Conservation (phyloP, 2,329 filamentous ascomycete genomes). For the Clonostachys rosea region DNA sequence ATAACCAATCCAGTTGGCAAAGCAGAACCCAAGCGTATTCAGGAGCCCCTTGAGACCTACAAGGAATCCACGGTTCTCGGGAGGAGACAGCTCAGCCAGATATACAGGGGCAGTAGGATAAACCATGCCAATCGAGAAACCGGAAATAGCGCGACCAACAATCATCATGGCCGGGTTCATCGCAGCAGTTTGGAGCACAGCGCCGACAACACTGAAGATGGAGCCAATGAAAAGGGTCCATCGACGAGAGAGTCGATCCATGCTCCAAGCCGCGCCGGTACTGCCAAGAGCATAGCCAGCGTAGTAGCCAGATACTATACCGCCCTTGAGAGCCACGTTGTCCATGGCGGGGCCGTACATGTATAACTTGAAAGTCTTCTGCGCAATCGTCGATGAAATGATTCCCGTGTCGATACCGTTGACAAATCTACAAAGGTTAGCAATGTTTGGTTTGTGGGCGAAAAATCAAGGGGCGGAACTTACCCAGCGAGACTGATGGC, state of each 20-base stretch:
- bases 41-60: conserved; percentile 23
- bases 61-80: conserved; percentile 15
- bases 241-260: conserved; percentile 4
- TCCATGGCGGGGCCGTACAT: conserved; percentile 5
- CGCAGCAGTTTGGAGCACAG: conserved; percentile 15
- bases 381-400: conserved; percentile 7
- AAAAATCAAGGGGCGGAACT: background rate
- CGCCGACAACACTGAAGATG: conserved; percentile 9
- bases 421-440: background rate
- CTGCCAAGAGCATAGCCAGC: conserved; percentile 5
- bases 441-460: background rate
- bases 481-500: conserved; percentile 6
- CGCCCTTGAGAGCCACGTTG: background rate
- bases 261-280: conserved; percentile 3
- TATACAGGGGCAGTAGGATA: conserved; percentile 14
- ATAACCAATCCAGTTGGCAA: conserved; percentile 33
- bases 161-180: conserved; percentile 17
- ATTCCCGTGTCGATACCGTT: conserved; percentile 2
- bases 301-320: conserved; percentile 7
- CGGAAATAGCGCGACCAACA: conserved; percentile 13
- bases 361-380: conserved; percentile 6
- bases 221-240: conserved; percentile 3
- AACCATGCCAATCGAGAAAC: conserved; percentile 14
- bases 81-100: conserved; percentile 15
- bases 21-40: conserved; percentile 27